phyloP scores from a whole-genome alignment of 306 rosid species.

The Bauhinia variegata region DNA sequence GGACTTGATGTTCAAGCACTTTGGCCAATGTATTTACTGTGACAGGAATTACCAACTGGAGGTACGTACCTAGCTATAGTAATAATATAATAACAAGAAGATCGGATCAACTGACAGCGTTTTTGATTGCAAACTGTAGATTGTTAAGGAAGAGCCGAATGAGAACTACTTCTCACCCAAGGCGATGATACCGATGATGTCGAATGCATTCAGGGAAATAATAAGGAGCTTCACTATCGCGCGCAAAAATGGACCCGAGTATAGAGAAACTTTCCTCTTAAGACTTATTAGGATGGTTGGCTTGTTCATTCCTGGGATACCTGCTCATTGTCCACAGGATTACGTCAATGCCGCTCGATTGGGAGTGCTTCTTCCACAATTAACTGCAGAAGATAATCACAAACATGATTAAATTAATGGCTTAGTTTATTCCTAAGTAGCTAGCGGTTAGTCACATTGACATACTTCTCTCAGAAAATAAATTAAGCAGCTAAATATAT shows the following conservation, averaged over 20 bases:
- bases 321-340: conserved; percentile 73
- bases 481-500: no score
- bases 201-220: conserved; percentile 57
- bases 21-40: conserved; percentile 47
- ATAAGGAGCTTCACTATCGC: conserved; percentile 69
- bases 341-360: conserved; percentile 69
- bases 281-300: conserved; percentile 56
- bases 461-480: no score
- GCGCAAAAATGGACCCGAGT: conserved; percentile 44
- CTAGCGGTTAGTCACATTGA: no score
- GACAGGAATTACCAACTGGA: conserved; percentile 34
- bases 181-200: conserved; percentile 49
- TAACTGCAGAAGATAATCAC: no score
- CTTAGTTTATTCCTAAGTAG: no score
- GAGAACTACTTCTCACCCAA: conserved; percentile 59
- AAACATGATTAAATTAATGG: no score
- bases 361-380: conserved; percentile 41
- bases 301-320: conserved; percentile 56
- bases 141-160: conserved; percentile 68
- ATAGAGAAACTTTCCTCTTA: conserved; percentile 57
- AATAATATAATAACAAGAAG: no score
- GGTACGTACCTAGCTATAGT: conserved; percentile 32
- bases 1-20: conserved; percentile 43
- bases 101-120: no score
- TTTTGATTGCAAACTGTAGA: conserved; percentile 33